Conservation (phyloP, 371 early-diverging fungal species). For the Actinomucor elegans region DNA sequence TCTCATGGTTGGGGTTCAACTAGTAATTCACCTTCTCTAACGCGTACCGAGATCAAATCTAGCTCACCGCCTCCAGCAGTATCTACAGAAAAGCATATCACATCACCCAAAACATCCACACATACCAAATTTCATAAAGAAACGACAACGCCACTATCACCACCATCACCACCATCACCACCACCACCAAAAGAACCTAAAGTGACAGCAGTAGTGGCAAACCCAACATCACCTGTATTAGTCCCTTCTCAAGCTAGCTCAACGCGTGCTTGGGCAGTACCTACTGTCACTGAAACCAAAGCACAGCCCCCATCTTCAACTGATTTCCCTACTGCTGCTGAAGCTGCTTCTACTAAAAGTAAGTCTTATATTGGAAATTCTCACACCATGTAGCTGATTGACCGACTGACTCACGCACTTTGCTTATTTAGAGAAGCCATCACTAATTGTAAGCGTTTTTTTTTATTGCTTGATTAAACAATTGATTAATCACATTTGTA, state of each 20-base stretch:
- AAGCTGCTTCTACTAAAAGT: conserved; percentile 20
- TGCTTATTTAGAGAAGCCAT: conserved; percentile 7
- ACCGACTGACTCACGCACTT: background rate
- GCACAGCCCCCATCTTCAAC: background rate
- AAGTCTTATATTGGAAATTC: conserved; percentile 7
- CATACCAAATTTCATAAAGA: background rate
- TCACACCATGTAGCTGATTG: conserved; percentile 1
- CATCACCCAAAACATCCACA: background rate
- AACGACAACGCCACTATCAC: no score
- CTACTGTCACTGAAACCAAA: conserved; percentile 4
- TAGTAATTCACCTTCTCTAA: conserved; percentile 17
- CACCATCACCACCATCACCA: background rate
- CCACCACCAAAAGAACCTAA: background rate
- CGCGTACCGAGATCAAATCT: no score
- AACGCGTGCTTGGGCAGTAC: conserved; percentile 27
- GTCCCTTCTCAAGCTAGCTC: conserved; percentile 6
- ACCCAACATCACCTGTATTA: background rate
- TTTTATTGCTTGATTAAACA: background rate
- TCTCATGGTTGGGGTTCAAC: conserved; percentile 39
- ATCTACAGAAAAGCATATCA: no score
- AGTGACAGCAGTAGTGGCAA: no score
- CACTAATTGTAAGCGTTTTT: conserved; percentile 3
- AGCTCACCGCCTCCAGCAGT: no score
- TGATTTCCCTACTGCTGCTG: conserved; percentile 35
- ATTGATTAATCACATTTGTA: background rate